Conservation (phyloP, 1,284 basidiomycete genomes). For the Ustilago sp. region DNA sequence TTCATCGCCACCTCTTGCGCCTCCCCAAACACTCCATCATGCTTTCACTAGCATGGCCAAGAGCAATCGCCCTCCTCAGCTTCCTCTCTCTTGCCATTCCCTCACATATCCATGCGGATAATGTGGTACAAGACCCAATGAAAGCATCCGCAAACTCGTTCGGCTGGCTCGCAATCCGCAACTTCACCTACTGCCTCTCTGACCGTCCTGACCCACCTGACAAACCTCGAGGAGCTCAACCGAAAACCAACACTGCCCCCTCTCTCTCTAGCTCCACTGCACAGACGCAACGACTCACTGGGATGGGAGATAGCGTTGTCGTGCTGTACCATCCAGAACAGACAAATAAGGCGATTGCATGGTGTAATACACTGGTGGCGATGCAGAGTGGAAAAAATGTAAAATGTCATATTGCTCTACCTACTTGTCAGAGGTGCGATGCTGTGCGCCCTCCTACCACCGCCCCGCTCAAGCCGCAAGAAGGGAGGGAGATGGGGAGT, state of each 20-base stretch:
- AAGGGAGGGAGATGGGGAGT: neutral
- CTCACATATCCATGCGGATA: neutral
- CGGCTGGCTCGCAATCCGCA: conserved; percentile 44
- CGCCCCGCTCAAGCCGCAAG: neutral
- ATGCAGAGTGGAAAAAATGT: conserved; percentile 32
- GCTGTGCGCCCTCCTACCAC: conserved; percentile 13
- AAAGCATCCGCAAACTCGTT: conserved; percentile 35
- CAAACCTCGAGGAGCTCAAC: conserved; percentile 35
- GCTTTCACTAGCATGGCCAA: neutral
- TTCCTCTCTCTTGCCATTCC: neutral
- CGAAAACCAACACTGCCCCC: neutral
- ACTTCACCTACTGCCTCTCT: conserved; percentile 40
- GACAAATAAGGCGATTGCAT: conserved; percentile 39
- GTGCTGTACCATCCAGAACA: conserved; percentile 45
- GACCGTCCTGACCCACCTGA: conserved; percentile 24
- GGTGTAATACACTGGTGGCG: conserved; percentile 45
- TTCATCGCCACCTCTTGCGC: neutral
- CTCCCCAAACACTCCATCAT: neutral
- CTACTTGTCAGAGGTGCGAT: conserved; percentile 48
- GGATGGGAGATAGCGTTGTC: conserved; percentile 43
- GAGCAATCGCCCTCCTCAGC: neutral
- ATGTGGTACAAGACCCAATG: conserved; percentile 22
- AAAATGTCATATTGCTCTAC: conserved; percentile 24
- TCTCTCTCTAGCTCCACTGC: neutral
- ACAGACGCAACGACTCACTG: conserved; percentile 7